Base-by-base conservation (phyloP, 768 basidiomycete genomes). In the Gyrodon lividus region DNA sequence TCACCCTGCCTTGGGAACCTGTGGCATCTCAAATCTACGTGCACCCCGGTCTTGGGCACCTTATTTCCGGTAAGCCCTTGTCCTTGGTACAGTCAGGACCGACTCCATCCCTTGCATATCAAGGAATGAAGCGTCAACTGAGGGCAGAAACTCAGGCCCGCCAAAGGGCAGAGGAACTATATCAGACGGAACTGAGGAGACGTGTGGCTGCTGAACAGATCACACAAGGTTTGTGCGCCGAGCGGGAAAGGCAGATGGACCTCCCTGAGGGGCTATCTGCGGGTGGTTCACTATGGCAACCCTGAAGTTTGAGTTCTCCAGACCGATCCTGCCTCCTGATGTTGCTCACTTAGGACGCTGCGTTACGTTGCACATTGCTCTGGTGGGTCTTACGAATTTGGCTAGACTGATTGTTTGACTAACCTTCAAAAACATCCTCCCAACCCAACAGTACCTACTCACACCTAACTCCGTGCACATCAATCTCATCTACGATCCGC, bases 101-200 rank as follows among this genome's bases (percentile, higher is more conserved):
- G 39, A 46, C 17, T 43, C 51, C 16, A 60, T 35, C 31, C 38
- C 4, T 28, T 26, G 31, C 31, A 24, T 31, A 22, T 19, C 51
- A 51, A 59, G 60, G 52, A 47, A 75, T 75, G 74, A 69, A 60
- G 37, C 65, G 59, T 49, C 64, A 72, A 40, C 60, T 75, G 26
- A 45, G 37, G 12, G 51, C 61, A 23, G 68, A 72, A 43, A 56
- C 56, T 17, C 62, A 57, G 31, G 70, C 70, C 34, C 74, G 73
- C 28, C 58, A 43, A 44, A 64, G 62, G 38, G 68, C 68, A 2
- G 74, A 75, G 61, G 59, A 57, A 17, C 54, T 59, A 20, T 66
- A 64, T 56, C 59, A 62, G 10, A 56, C 59, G 39, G 74, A 76
- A 38, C 31, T 69, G 43, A 57, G 45, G 24, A 60, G 55, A 39